Base-by-base conservation (phyloP, 2,329 filamentous ascomycete species). In the Corynespora cassiicola region DNA sequence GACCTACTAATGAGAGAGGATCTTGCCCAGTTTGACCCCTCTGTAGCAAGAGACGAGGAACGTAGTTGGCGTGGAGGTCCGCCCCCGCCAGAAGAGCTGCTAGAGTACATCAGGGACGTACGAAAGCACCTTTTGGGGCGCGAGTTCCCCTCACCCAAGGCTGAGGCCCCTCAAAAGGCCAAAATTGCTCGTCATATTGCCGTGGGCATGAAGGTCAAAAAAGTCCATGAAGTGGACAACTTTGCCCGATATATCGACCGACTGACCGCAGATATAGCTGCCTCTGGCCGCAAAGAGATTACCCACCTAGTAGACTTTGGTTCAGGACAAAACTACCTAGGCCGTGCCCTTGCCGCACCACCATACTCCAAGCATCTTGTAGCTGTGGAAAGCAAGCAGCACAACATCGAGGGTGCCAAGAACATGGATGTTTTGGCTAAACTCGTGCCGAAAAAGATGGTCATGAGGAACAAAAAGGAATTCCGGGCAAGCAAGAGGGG, bases 281-380 rank as follows among this genome's bases (percentile, higher is more conserved):
- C 44, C 1, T 50, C 55, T 3, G 45, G 52, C 8, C 61, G 37
- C 54, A 69, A 39, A 7, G 61, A 65, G 6, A 84, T 96, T 44
- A 88, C 90, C 0, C 91, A 97, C 71, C 84, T 96, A 42, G 86
- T 97, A 31, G 94, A 99, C 70, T 96, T 97, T 68, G 94, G 94
- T 18, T 96, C 90, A 36, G 94, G 94, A 0, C 92, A 97, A 66
- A 97, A 96, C 62, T 99, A 99, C 61, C 82, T 99, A 3, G 92
- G 94, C 1, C 81, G 94, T 29, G 87, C 89, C 1, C 75, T 99
- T 41, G 92, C 92, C 10, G 90, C 86, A 46, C 78, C 85, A 36
- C 90, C 91, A 1, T 96, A 95, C 71, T 88, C 91, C 58, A 84
- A 85, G 56, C 83, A 90, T 51, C 87, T 97, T 27, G 84, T 97